Evolutionary conservation across 345 rosid genomes (phyloP).

Genomic region (Citrus trifoliata): DNA sequence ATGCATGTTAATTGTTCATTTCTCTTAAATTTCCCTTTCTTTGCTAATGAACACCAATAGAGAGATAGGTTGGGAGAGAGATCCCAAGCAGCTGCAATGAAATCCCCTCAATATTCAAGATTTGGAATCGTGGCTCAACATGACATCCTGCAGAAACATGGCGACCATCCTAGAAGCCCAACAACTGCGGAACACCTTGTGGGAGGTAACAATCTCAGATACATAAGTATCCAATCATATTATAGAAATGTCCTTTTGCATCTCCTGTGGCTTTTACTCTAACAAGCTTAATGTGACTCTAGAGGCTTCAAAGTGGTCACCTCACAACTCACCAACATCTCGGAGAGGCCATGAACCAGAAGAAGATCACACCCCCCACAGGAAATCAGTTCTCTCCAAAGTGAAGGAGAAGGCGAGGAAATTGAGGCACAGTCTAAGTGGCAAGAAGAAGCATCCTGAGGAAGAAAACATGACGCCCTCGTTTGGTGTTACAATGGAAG

Average conservation of each 20-base stretch:
- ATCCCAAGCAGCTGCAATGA: conserved; percentile 8
- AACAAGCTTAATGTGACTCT: conserved; percentile 13
- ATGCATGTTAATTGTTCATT: conserved; percentile 15
- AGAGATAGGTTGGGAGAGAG: conserved; percentile 13
- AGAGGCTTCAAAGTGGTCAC: conserved; percentile 41
- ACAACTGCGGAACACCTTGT: conserved; percentile 25
- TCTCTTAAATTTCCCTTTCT: conserved; percentile 23
- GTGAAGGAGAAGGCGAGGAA: conserved; percentile 69
- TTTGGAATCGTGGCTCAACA: conserved; percentile 29
- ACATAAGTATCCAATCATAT: not conserved
- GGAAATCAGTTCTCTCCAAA: conserved; percentile 64
- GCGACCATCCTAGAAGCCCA: conserved; percentile 30
- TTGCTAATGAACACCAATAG: conserved; percentile 2
- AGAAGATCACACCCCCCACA: conserved; percentile 38
- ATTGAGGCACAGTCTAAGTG: conserved; percentile 45
- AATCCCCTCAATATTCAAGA: conserved; percentile 16
- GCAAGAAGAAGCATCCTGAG: conserved; percentile 47
- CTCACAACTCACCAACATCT: conserved; percentile 13
- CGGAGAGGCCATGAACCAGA: conserved; percentile 36
- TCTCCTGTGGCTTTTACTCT: not conserved
- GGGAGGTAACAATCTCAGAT: not conserved
- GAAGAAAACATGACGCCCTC: conserved; percentile 46
- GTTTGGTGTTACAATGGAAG: conserved; percentile 40
- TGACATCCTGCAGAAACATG: conserved; percentile 28
- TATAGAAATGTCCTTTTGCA: not conserved